Base-by-base conservation (phyloP, 139 green algal genomes). In the Mesostigma viride region DNA sequence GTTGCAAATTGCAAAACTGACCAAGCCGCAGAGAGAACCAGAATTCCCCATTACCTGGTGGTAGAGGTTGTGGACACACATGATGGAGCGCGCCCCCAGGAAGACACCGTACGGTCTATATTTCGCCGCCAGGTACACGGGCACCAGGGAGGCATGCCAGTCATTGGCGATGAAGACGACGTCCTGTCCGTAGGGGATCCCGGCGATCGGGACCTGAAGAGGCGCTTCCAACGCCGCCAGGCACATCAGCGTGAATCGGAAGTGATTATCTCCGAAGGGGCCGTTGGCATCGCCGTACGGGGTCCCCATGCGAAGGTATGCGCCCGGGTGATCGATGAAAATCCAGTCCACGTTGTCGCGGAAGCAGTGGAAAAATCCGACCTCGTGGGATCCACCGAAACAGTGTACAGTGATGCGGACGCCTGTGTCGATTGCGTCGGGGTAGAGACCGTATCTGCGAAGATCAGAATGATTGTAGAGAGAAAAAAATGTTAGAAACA, bases 51-150 rank as follows among this genome's bases (percentile, higher is more conserved):
- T n/a, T n/a, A 53, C 40, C 40, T 53, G 40, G 17, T 53, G 40
- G 3, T 40, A 58, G 35, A 93, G 74, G 71, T 93, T 93, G 77
- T 93, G 87, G 36, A 93, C 88, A 30, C 81, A 81, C 63, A 94
- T 64, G 28, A 94, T 65, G 28, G 59, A 78, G 58, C 83, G 79
- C 0, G 85, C 77, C 3, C 71, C 71, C 4, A 27, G 53, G 73
- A 89, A 94, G 22, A 88, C 79, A 0, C 82, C 86, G 51, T 86
- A 48, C 0, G 81, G 76, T 5, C 62, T 14, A 31, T 65, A 64
- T 3, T 65, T 71, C 3, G 58, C 62, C 3, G 65, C 65, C 3
- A 95, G 71, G 76, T 87, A 88, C 8, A 91, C 81, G 3, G 88
- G 86, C 30, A 91, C 77, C 44, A 95, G 73, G 2, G 80, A 64